Percentiles rank a stretch among this genome's conserved stretches.
Conservation (phyloP, 768 basidiomycete species). For the Lactarius quietus region DNA sequence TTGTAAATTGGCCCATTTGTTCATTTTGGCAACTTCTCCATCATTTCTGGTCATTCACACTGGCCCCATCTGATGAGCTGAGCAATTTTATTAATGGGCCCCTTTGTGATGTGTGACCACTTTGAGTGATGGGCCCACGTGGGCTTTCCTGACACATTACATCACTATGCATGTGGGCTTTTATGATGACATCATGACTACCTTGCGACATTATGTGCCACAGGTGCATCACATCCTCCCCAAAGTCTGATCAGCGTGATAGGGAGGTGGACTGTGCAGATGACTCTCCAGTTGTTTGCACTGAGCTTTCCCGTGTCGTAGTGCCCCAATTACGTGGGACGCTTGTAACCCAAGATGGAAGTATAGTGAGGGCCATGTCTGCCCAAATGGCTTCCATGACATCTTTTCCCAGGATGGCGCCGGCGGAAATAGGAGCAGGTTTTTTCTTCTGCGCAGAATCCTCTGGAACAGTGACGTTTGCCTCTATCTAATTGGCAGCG, state of each 20-base stretch:
- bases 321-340: slow-evolving; percentile 35
- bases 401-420: slow-evolving; percentile 31
- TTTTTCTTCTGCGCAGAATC: background rate
- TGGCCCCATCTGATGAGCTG: no score
- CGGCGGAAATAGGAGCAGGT: background rate
- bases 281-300: slow-evolving; percentile 37
- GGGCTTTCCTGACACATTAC: no score
- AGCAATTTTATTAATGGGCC: no score
- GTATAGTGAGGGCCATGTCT: slow-evolving; percentile 25
- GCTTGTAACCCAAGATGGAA: slow-evolving; percentile 34
- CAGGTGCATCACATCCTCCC: slow-evolving; percentile 27
- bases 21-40: no score
- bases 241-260: slow-evolving; percentile 38
- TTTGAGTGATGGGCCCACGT: no score
- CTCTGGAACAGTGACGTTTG: background rate
- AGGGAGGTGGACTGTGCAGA: slow-evolving; percentile 34
- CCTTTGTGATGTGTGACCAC: no score
- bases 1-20: no score
- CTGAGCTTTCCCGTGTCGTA: slow-evolving; percentile 33
- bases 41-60: no score
- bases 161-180: no score
- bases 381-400: no score
- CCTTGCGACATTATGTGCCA: no score
- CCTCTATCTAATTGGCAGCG: background rate
- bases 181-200: no score